phyloP scores from a whole-genome alignment of 2,329 filamentous ascomycete species.

The Trichoderma harzianum region DNA sequence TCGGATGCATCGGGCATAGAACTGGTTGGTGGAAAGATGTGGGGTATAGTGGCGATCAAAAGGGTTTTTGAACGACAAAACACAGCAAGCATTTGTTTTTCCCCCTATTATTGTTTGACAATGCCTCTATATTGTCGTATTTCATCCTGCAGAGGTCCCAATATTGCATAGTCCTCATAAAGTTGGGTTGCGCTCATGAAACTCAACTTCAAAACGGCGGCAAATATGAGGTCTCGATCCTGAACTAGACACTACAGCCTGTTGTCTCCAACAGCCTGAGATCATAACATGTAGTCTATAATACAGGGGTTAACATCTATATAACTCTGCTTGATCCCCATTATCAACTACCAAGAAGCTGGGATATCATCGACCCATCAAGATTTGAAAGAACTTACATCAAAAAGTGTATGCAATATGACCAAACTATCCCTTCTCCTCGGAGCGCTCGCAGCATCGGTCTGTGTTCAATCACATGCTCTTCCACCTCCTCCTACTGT shows the following conservation, averaged over 20 bases:
- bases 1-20: not conserved
- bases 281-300: not conserved
- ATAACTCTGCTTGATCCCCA: not conserved
- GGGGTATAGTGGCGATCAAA: not conserved
- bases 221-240: not conserved
- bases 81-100: not conserved
- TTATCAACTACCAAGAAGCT: not conserved
- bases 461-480: not conserved
- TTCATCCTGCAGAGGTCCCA: not conserved
- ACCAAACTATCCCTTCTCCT: not conserved
- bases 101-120: not conserved
- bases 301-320: not conserved
- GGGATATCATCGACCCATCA: not conserved
- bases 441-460: not conserved
- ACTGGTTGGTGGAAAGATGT: conserved; percentile 10
- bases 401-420: not conserved
- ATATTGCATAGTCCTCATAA: not conserved
- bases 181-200: not conserved
- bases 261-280: conserved; percentile 4
- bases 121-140: not conserved
- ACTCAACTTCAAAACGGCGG: not conserved
- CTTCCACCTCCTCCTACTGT: not conserved
- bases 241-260: not conserved
- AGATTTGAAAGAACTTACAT: not conserved
- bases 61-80: not conserved